Evolutionary conservation across 169 alveolate species (phyloP), one percentile per base, ranked within the genome.

Genomic region (Cryptosporidium viatorum): DNA sequence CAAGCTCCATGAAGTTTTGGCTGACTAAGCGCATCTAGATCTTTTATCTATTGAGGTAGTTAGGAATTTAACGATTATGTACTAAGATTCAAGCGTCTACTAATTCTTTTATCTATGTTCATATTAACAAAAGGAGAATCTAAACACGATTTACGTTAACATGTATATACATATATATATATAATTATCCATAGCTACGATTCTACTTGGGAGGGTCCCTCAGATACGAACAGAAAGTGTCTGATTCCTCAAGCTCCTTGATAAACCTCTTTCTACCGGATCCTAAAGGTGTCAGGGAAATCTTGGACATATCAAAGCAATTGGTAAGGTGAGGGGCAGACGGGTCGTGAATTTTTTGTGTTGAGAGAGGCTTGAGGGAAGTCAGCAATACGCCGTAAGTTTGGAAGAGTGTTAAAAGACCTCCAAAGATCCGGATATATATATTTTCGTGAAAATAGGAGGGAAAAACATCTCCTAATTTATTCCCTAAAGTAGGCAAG

Each of bases 171-270:
- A 37, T 52, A 1, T 52, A 4, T 52, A 52, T 55, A 55, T 55
- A 55, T 55, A 55, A 23, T 55, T 55, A 70, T 5, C 26, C 7
- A 14, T 31, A n/a, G 33, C 43, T 70, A 70, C 6, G 45, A 26
- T 23, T 37, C 70, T 33, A 31, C 60, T 29, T 55, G 14, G 86
- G 86, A n/a, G 86, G 86, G 58, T 73, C 86, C 9, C 71, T 55
- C 4, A 73, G 58, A 58, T 73, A 73, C 7, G 33, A 33, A 16
- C 71, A 73, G 18, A 73, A 73, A 8, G 86, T 52, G 1, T 65
- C 71, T 3, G 86, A 73, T 26, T 59, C 68, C 14, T 41, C 58
- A 8, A 73, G 50, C 31, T 73, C 59, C 0, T 43, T 55, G 8
- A 73, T 73, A n/a, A 55, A 10, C 29, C 31, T 73, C 26, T 23